A percentile compares a stretch with the other conserved stretches of the same genome.
Conservation (phyloP, 306 rosid species). For the Arachis stenosperma region DNA sequence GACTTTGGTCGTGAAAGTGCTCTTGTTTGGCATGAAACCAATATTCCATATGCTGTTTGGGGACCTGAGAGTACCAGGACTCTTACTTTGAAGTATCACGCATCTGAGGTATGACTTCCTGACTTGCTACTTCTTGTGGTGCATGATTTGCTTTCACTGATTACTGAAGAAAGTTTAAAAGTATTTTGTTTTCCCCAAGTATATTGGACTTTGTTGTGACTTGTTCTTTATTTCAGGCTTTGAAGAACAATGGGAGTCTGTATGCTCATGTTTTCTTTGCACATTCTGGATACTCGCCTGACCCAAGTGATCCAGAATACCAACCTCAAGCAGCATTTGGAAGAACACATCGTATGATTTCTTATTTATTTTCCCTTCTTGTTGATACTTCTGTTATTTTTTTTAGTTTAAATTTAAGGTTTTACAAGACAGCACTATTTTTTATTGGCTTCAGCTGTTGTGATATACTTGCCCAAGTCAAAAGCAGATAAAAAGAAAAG, state of each 20-base stretch:
- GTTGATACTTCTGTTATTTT: neutral
- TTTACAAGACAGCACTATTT: slow-evolving; percentile 25
- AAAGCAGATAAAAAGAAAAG: slow-evolving; percentile 72
- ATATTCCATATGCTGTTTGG: slow-evolving; percentile 84
- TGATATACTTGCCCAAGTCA: slow-evolving; percentile 75
- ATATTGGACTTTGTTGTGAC: slow-evolving; percentile 16
- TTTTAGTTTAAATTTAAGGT: neutral
- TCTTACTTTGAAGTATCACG: slow-evolving; percentile 63
- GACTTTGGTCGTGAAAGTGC: slow-evolving; percentile 76
- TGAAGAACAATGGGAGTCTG: slow-evolving; percentile 83
- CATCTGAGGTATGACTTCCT: slow-evolving; percentile 69
- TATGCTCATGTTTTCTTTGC: slow-evolving; percentile 91
- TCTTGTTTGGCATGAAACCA: slow-evolving; percentile 91
- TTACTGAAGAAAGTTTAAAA: slow-evolving; percentile 18
- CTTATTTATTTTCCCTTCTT: neutral
- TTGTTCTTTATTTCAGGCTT: slow-evolving; percentile 52
- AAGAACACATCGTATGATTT: slow-evolving; percentile 68
- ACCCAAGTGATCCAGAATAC: slow-evolving; percentile 90
- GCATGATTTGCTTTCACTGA: slow-evolving; percentile 7
- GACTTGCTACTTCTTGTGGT: slow-evolving; percentile 11
- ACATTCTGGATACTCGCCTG: slow-evolving; percentile 82
- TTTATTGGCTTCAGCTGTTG: slow-evolving; percentile 70
- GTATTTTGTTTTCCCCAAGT: neutral
- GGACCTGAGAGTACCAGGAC: slow-evolving; percentile 68
- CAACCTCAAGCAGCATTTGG: slow-evolving; percentile 78